Conservation (phyloP, 2,329 filamentous ascomycete species). For the Xylariaceae sp. region DNA sequence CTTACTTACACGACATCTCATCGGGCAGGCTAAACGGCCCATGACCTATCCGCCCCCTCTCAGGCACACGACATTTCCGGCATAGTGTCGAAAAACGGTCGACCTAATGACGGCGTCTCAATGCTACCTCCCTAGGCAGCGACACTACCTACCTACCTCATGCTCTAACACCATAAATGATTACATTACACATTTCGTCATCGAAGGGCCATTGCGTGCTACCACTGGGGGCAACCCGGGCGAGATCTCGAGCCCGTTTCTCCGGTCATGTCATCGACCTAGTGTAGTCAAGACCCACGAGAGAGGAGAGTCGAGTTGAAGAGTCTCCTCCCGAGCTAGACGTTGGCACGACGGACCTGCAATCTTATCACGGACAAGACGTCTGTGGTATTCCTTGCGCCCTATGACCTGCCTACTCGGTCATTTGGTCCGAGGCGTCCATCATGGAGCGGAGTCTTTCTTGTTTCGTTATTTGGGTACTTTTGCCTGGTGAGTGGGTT, state of each 20-base stretch:
- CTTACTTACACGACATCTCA: no score
- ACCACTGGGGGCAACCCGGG: neutral
- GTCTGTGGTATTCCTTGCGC: no score
- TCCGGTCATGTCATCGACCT: slow-evolving; percentile 7
- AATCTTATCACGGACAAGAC: neutral
- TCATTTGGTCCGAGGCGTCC: no score
- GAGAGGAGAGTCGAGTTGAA: neutral
- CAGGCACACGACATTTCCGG: neutral
- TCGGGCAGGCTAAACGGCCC: no score
- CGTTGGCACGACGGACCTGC: neutral
- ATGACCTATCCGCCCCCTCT: neutral
- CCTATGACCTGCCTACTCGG: no score
- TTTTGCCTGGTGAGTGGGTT: neutral
- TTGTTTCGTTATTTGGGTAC: neutral
- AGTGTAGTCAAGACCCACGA: neutral
- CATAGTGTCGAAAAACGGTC: neutral
- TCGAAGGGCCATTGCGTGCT: neutral
- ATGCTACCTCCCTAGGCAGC: neutral
- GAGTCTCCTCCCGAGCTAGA: neutral
- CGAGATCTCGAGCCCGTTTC: slow-evolving; percentile 16
- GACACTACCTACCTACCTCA: neutral
- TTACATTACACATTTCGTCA: slow-evolving; percentile 11
- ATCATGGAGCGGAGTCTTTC: no score
- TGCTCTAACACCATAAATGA: neutral
- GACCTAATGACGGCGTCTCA: neutral